Evolutionary conservation across 768 basidiomycete species (phyloP), one percentile per base, ranked within the genome.

Genomic region (Pleurotus tuber-regium): DNA sequence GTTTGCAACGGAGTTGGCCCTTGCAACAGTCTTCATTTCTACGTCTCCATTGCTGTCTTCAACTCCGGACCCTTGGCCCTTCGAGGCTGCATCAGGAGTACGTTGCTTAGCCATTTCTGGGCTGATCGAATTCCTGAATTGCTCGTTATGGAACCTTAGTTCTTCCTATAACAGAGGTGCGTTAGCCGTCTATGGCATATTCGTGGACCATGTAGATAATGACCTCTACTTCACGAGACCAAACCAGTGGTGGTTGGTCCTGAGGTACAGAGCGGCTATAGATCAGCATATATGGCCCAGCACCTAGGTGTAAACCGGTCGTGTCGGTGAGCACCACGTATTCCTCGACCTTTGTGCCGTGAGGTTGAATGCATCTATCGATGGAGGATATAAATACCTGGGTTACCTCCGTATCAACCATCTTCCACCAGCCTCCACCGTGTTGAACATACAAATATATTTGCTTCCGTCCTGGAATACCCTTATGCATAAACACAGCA

Each of bases 241-340:
- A 48, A 4, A 11, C 19, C 4, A 44, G 24, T 28, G 31, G 7
- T 36, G 30, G 55, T 2, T 53, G 24, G 30, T 56, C 54, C 31
- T 36, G 23, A 12, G 50, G 42, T 6, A 54, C 18, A n/a, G 36
- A 30, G 11, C 72, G 70, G 57, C 76, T 79, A 65, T 92, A 92
- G 29, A 92, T 64, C n/a, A 92, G 69, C 59, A 92, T 66, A 64
- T 86, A 90, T 1, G 90, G 89, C 1, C 90, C 90, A 16, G 87
- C 87, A 12, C 80, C 77, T 4, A 90, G 75, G 60, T 90, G 88
- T 26, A 91, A 66, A 0, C 91, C 90, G 3, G 80, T 73, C 3
- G 82, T 67, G 54, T 92, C 90, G 3, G 77, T 79, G 12, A 91
- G 66, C 8, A 88, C 87, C 0, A 70, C 70, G 29, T 85, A 83